These are phyloP conservation scores for Candida montana DNA, from an alignment of 805 yeast genomes.

Conservation along the genomic window DNA sequence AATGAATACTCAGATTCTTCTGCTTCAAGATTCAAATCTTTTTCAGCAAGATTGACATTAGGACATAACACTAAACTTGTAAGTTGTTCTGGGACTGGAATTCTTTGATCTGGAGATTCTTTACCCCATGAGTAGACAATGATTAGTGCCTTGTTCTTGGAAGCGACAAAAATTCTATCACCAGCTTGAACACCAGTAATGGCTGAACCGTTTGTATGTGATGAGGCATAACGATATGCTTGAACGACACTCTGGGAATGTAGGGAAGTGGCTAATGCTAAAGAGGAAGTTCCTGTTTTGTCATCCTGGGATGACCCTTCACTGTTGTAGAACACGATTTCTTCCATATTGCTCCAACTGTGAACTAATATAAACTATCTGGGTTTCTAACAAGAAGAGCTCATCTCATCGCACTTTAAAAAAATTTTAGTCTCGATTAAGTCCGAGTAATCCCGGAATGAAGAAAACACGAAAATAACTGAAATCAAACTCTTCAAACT, in stretches of 20 bases:
- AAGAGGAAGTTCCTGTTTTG: constrained; percentile 38
- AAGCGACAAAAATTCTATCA: constrained; percentile 49
- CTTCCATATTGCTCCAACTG: constrained; percentile 41
- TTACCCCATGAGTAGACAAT: constrained; percentile 69
- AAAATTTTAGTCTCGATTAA: not conserved
- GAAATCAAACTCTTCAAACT: not conserved
- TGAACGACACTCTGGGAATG: constrained; percentile 39
- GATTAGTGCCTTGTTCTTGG: constrained; percentile 66
- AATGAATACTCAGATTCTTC: constrained; percentile 21
- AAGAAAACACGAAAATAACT: not conserved
- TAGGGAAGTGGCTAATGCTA: constrained; percentile 36
- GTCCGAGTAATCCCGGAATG: too few species aligned
- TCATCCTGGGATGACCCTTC: constrained; percentile 37
- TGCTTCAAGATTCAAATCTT: constrained; percentile 14
- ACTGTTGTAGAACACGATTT: constrained; percentile 42
- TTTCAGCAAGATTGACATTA: constrained; percentile 17
- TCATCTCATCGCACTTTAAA: constrained; percentile 2
- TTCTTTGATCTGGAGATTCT: constrained; percentile 67
- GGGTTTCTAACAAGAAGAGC: not conserved
- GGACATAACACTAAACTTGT: constrained; percentile 46
- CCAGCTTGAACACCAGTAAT: constrained; percentile 37
- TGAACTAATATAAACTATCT: too few species aligned
- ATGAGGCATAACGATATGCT: constrained; percentile 43
- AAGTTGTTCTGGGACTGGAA: constrained; percentile 80
- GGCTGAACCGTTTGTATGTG: constrained; percentile 44